Evolutionary conservation across 441 rosid species (phyloP).

Genomic region (Melastoma candidum): DNA sequence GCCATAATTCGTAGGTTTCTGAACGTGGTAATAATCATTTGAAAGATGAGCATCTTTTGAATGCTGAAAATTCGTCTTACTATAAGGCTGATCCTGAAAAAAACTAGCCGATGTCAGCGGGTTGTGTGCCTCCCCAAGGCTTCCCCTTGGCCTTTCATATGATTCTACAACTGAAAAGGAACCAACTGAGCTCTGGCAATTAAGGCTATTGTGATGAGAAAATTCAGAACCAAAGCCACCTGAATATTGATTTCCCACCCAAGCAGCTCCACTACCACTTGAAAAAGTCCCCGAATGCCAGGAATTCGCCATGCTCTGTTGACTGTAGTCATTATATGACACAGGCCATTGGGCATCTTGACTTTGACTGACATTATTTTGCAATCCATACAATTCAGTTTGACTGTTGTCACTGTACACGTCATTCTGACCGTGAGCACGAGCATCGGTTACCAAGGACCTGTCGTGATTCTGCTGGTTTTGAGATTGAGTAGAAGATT

Average conservation of each 20-base stretch:
- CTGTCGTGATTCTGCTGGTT: slow-evolving; percentile 32
- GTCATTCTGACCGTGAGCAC: slow-evolving; percentile 23
- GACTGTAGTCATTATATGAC: slow-evolving; percentile 31
- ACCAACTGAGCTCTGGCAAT: slow-evolving; percentile 25
- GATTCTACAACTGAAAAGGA: slow-evolving; percentile 27
- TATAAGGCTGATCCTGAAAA: slow-evolving; percentile 39
- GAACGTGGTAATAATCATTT: slow-evolving; percentile 41
- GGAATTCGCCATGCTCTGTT: slow-evolving; percentile 24
- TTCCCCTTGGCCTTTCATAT: slow-evolving; percentile 23
- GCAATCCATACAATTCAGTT: slow-evolving; percentile 27
- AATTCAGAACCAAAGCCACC: slow-evolving; percentile 31
- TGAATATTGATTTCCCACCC: slow-evolving; percentile 38
- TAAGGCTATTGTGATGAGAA: slow-evolving; percentile 26
- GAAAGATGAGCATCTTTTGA: slow-evolving; percentile 39
- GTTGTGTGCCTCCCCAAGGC: slow-evolving; percentile 40
- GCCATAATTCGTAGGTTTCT: slow-evolving; percentile 28
- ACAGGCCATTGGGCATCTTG: slow-evolving; percentile 44
- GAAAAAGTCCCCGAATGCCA: slow-evolving; percentile 43
- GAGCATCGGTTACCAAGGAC: slow-evolving; percentile 22
- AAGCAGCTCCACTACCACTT: slow-evolving; percentile 22
- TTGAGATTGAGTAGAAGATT: slow-evolving; percentile 33
- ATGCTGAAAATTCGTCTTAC: slow-evolving; percentile 34
- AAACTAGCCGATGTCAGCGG: slow-evolving; percentile 30
- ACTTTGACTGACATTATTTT: slow-evolving; percentile 29
- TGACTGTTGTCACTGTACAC: slow-evolving; percentile 30